Conservation (phyloP, 768 basidiomycete species). For the Exidia glandulosa region DNA sequence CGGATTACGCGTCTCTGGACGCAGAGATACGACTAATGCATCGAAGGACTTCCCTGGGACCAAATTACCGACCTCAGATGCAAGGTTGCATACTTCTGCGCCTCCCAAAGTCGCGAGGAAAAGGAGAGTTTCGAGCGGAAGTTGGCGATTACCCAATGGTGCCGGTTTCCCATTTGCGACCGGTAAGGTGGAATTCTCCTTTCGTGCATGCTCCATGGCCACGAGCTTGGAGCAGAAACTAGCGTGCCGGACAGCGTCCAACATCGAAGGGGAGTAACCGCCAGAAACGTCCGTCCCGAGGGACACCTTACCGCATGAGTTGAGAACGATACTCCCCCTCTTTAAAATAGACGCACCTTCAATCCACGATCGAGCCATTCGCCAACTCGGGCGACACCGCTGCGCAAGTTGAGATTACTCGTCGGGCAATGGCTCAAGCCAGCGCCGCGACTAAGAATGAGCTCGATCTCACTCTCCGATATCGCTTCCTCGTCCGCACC, state of each 20-base stretch:
- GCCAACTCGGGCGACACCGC: constrained; percentile 74
- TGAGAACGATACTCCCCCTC: neutral
- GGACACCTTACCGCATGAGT: constrained; percentile 53
- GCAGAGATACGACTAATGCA: constrained; percentile 62
- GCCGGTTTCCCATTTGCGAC: neutral
- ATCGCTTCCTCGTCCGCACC: neutral
- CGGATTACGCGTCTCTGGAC: constrained; percentile 41
- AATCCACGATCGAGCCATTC: constrained; percentile 71
- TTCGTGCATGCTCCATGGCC: constrained; percentile 31
- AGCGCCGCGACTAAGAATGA: constrained; percentile 52
- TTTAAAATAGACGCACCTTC: constrained; percentile 43
- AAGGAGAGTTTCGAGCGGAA: constrained; percentile 65
- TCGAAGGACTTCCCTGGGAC: constrained; percentile 80
- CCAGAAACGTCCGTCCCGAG: constrained; percentile 93
- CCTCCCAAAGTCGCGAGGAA: constrained; percentile 91
- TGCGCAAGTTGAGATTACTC: constrained; percentile 84
- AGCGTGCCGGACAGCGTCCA: constrained; percentile 62
- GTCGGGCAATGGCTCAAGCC: constrained; percentile 91
- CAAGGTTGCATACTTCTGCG: constrained; percentile 67
- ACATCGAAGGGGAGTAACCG: constrained; percentile 72
- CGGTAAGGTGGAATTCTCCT: neutral
- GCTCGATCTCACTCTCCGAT: constrained; percentile 49
- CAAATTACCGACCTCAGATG: constrained; percentile 64
- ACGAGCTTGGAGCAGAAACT: constrained; percentile 73
- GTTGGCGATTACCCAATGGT: constrained; percentile 44